phyloP scores from a whole-genome alignment of 1,139 yeast species.

The Suhomyces choctaworum region DNA sequence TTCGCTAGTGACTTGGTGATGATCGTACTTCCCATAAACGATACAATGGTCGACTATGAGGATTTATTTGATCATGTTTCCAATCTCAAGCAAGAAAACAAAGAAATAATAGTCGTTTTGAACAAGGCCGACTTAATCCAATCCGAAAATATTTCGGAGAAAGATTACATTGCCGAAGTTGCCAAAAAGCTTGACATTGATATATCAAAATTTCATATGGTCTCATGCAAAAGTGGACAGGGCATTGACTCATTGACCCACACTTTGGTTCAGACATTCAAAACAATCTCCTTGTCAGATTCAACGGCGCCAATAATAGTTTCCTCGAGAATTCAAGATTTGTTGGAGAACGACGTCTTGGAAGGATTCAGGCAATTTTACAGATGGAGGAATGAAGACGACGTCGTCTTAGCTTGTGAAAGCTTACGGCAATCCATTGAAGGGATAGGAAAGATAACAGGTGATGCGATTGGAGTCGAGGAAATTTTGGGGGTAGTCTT shows the following conservation, averaged over 20 bases:
- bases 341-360: conserved; percentile 69
- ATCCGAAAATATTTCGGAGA: conserved; percentile 14
- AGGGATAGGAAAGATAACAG: conserved; percentile 91
- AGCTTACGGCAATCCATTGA: conserved; percentile 72
- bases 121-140: conserved; percentile 62
- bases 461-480: conserved; percentile 84
- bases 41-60: conserved; percentile 17
- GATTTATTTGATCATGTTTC: conserved; percentile 39
- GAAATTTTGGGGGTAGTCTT: conserved; percentile 91
- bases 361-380: conserved; percentile 67
- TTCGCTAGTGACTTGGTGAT: conserved; percentile 60
- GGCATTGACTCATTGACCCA: conserved; percentile 56
- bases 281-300: conserved; percentile 48
- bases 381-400: conserved; percentile 52
- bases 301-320: conserved; percentile 63
- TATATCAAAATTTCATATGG: conserved; percentile 36
- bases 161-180: conserved; percentile 21
- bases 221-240: conserved; percentile 61
- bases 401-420: conserved; percentile 81
- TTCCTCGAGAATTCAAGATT: conserved; percentile 74
- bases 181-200: conserved; percentile 26
- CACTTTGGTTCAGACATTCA: conserved; percentile 44
- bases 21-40: conserved; percentile 49
- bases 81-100: conserved; percentile 25
- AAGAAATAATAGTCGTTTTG: conserved; percentile 46